A percentile compares a stretch with the other conserved stretches of the same genome.
Evolutionary conservation across 768 basidiomycete genomes (phyloP).

Genomic region (Psilocybe azurescens): DNA sequence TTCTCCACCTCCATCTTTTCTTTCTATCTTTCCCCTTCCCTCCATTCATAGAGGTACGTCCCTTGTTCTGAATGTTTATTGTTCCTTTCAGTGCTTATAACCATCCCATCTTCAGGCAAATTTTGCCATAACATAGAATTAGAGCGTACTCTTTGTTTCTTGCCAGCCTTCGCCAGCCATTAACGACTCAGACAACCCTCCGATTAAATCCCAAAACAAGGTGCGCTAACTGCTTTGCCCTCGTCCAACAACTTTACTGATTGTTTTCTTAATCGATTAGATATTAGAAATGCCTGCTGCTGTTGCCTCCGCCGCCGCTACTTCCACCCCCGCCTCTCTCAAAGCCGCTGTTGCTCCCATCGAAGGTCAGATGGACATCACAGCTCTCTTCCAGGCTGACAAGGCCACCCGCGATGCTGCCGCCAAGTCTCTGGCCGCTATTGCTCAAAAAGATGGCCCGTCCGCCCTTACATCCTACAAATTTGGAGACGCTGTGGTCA

Average conservation of each 20-base stretch:
- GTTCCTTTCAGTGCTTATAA: conserved; percentile 13
- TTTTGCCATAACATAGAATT: conserved; percentile 50
- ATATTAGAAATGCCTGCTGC: conserved; percentile 81
- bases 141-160: conserved; percentile 69
- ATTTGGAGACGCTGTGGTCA: conserved; percentile 76
- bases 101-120: conserved; percentile 33
- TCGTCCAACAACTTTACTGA: conserved; percentile 2
- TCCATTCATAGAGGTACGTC: conserved; percentile 46
- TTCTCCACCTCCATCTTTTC: conserved; percentile 41
- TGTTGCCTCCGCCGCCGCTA: conserved; percentile 64
- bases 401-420: conserved; percentile 81
- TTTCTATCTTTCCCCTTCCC: conserved; percentile 35
- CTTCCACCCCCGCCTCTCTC: conserved; percentile 70
- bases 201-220: conserved; percentile 41
- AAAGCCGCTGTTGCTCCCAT: conserved; percentile 60
- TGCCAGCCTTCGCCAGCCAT: conserved; percentile 56
- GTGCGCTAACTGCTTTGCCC: conserved; percentile 33
- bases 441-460: conserved; percentile 86
- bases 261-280: conserved; percentile 33
- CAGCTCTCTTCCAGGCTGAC: conserved; percentile 84
- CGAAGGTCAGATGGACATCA: conserved; percentile 70
- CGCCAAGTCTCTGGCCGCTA: conserved; percentile 68
- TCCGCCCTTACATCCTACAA: conserved; percentile 71
- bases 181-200: conserved; percentile 44
- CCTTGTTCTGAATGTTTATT: conserved; percentile 10